Conservation (phyloP, 2,329 filamentous ascomycete genomes). For the Coleophoma cylindrospora region DNA sequence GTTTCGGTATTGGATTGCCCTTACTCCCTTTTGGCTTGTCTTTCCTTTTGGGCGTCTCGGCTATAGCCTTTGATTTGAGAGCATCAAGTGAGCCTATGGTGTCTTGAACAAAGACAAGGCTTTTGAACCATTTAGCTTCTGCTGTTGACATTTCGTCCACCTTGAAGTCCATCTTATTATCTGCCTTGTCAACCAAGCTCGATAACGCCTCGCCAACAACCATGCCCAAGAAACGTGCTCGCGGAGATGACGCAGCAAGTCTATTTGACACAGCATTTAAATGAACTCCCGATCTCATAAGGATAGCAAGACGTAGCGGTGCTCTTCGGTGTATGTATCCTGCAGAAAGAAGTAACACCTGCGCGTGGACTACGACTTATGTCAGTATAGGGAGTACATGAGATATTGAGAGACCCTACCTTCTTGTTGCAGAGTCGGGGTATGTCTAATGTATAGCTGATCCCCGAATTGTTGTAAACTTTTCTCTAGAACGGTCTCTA, state of each 20-base stretch:
- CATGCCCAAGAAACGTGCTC: constrained; percentile 82
- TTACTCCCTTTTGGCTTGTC: constrained; percentile 1
- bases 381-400: constrained; percentile 1
- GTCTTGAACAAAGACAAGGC: constrained; percentile 59
- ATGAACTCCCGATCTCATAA: constrained; percentile 69
- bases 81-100: constrained; percentile 50
- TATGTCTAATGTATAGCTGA: constrained; percentile 79
- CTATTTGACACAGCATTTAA: constrained; percentile 80
- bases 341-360: constrained; percentile 71
- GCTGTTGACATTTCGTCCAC: constrained; percentile 70
- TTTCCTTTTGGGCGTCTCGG: constrained; percentile 9
- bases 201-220: constrained; percentile 72
- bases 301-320: constrained; percentile 60
- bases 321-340: constrained; percentile 68
- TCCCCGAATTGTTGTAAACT: constrained; percentile 75
- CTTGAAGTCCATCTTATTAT: constrained; percentile 75
- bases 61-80: constrained; percentile 30
- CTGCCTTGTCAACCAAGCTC: constrained; percentile 53
- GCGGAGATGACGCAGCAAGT: constrained; percentile 68
- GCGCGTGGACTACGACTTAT: constrained; percentile 60
- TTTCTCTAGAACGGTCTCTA: constrained; percentile 60
- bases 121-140: constrained; percentile 73
- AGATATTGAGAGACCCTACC: constrained; percentile 41
- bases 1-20: constrained; percentile 24
- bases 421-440: constrained; percentile 83